A percentile compares a stretch with the other conserved stretches of the same genome.
These are phyloP conservation scores for Mesembryanthemum crystallinum DNA, from an alignment of 148 eudicot genomes.

Conservation along the genomic window DNA sequence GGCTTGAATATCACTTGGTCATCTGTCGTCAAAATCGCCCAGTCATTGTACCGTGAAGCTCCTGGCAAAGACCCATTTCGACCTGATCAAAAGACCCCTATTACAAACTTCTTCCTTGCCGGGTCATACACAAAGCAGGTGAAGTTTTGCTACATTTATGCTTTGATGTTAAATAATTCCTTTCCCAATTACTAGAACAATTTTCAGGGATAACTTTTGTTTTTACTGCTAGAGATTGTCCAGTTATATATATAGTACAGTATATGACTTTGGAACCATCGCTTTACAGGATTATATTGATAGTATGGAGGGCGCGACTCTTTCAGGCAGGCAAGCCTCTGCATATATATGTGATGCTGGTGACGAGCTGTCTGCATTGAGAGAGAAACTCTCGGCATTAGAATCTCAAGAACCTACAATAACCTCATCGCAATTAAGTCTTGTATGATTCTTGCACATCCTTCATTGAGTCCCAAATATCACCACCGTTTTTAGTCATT, in stretches of 20 bases:
- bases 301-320: conserved; percentile 98
- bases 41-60: conserved; percentile 90
- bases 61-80: conserved; percentile 99
- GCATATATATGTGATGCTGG: conserved; percentile 90
- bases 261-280: background rate
- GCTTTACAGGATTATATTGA: conserved; percentile 82
- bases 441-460: conserved; percentile 39
- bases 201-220: background rate
- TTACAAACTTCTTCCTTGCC: conserved; percentile 89
- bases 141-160: conserved; percentile 3
- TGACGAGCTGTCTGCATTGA: conserved; percentile 56
- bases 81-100: conserved; percentile 94
- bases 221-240: background rate
- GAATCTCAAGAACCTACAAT: conserved; percentile 36
- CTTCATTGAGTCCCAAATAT: background rate
- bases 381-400: conserved; percentile 42
- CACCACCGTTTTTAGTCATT: conserved; percentile 10
- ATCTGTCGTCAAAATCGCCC: conserved; percentile 92
- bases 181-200: background rate
- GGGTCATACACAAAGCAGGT: conserved; percentile 99
- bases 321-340: conserved; percentile 91
- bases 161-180: background rate
- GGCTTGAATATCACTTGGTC: conserved; percentile 92
- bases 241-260: background rate
- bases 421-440: conserved; percentile 43